Conservation (phyloP, 805 yeast species). For the Suhomyces kilbournensis region DNA sequence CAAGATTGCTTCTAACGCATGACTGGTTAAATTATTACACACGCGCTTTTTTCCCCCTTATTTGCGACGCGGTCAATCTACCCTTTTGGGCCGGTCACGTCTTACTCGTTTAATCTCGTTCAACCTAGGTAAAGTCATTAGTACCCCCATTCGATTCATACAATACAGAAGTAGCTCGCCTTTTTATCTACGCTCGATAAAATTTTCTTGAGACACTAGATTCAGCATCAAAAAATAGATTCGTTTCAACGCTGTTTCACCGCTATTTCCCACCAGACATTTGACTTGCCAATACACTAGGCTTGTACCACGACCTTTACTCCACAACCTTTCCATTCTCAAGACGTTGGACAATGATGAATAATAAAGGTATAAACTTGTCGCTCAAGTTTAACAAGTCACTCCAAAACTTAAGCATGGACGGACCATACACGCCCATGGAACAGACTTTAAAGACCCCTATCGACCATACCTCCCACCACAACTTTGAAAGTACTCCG, state of each 20-base stretch:
- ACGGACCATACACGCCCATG: conserved; percentile 42
- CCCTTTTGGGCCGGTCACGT: conserved; percentile 3
- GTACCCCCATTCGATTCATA: neutral
- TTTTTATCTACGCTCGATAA: neutral
- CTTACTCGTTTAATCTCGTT: neutral
- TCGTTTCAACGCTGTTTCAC: neutral
- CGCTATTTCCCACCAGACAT: neutral
- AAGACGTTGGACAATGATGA: conserved; percentile 12
- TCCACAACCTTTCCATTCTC: neutral
- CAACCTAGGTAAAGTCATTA: neutral
- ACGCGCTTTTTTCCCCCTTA: conserved; percentile 3
- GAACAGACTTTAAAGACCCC: conserved; percentile 44
- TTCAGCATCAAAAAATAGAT: neutral
- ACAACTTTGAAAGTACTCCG: neutral
- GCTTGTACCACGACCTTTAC: neutral
- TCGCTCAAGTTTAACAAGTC: conserved; percentile 34
- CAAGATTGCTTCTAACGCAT: neutral
- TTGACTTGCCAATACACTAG: neutral
- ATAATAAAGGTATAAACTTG: conserved; percentile 31
- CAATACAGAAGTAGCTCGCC: neutral
- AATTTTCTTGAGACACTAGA: neutral
- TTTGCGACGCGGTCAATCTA: conserved; percentile 4
- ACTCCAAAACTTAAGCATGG: conserved; percentile 18
- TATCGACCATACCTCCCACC: conserved; percentile 24
- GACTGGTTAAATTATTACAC: neutral